Conservation (phyloP, 176 grass and related monocot species). For the Carex pumila region DNA sequence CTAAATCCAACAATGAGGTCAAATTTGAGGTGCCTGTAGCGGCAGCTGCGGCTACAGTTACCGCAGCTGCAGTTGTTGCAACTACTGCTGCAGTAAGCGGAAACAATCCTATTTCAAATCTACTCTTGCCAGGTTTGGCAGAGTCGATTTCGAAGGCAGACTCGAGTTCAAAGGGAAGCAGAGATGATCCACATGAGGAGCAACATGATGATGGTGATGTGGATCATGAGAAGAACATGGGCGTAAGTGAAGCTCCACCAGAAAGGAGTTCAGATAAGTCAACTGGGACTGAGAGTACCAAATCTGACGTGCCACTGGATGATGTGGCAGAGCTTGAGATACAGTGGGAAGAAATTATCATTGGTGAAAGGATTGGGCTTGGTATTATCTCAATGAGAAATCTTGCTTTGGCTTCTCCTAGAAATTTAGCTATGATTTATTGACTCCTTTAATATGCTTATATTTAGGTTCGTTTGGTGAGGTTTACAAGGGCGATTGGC, state of each 20-base stretch:
- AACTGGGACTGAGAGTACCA: constrained; percentile 68
- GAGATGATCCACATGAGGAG: constrained; percentile 37
- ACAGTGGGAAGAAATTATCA: constrained; percentile 82
- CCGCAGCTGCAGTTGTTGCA: constrained; percentile 80
- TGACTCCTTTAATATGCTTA: constrained; percentile 18
- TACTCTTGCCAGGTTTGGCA: constrained; percentile 39
- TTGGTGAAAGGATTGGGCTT: constrained; percentile 88
- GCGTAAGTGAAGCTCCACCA: constrained; percentile 33
- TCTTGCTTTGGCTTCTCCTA: not conserved
- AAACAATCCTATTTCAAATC: constrained; percentile 34
- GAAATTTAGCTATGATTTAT: constrained; percentile 12
- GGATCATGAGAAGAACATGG: constrained; percentile 35
- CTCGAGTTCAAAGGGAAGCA: constrained; percentile 30
- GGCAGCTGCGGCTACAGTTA: constrained; percentile 84
- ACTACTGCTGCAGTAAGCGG: constrained; percentile 83
- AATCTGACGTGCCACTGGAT: constrained; percentile 76
- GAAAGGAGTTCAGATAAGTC: constrained; percentile 76
- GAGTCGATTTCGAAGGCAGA: constrained; percentile 30
- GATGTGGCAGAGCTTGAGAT: constrained; percentile 91
- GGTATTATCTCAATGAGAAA: constrained; percentile 47
- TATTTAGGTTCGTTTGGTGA: constrained; percentile 90
- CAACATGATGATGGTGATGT: constrained; percentile 39
- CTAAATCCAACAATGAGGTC: constrained; percentile 68
- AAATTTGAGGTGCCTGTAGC: constrained; percentile 74
- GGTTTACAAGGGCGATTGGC: constrained; percentile 98